Evolutionary conservation across 345 rosid species (phyloP).

Genomic region (Eucalyptus curtisii): DNA sequence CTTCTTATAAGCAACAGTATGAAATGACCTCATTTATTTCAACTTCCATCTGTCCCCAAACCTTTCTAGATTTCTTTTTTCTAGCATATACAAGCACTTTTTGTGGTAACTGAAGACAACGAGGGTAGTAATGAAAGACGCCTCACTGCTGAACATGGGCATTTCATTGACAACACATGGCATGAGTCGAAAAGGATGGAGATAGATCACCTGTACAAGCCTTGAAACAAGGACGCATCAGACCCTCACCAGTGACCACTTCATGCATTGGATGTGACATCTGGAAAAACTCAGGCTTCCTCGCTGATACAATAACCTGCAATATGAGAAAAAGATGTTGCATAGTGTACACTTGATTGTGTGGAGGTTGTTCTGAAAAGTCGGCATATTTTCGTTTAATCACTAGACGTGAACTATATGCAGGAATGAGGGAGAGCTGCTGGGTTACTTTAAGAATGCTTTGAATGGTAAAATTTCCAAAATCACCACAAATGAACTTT

Average conservation of each 20-base stretch:
- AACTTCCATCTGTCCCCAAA: background rate
- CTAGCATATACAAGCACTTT: background rate
- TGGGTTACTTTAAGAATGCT: background rate
- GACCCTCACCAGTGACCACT: conserved; percentile 91
- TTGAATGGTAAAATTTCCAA: background rate
- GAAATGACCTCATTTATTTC: background rate
- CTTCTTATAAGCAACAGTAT: background rate
- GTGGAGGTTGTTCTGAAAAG: background rate
- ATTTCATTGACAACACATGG: background rate
- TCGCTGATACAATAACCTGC: conserved; percentile 91
- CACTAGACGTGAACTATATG: background rate
- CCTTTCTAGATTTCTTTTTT: background rate
- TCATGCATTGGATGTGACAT: conserved; percentile 92
- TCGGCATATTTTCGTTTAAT: background rate
- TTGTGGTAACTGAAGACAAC: background rate
- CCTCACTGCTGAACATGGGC: background rate
- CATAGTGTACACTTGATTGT: background rate
- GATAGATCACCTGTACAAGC: conserved; percentile 53
- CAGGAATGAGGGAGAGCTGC: background rate
- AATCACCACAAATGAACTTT: background rate
- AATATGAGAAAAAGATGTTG: background rate
- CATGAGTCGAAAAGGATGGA: background rate
- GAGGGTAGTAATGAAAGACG: background rate
- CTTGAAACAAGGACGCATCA: conserved; percentile 97
- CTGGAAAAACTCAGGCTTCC: conserved; percentile 98